These are phyloP conservation scores for Aspergillus novofumigatus DNA, from an alignment of 2,329 filamentous ascomycete species.

Conservation along the genomic window DNA sequence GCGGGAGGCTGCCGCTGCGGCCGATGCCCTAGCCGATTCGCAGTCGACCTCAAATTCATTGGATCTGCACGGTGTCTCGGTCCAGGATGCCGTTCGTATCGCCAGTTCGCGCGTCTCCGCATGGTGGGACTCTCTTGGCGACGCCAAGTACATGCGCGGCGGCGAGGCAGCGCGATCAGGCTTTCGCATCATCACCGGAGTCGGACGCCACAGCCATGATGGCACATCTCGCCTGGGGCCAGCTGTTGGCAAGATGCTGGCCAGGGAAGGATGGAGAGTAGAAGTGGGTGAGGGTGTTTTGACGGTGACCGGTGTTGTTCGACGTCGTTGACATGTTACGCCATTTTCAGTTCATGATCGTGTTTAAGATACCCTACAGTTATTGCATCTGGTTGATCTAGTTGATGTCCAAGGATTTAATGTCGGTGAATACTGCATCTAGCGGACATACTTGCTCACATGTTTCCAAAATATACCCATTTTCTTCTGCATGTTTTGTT, in stretches of 20 bases:
- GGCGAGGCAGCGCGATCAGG: conserved; percentile 47
- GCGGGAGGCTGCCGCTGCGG: conserved; percentile 59
- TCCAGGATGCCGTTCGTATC: conserved; percentile 77
- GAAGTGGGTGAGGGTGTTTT: conserved; percentile 68
- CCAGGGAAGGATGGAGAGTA: conserved; percentile 78
- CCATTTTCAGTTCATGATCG: conserved; percentile 1
- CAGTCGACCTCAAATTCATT: conserved; percentile 61
- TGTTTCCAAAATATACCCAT: neutral
- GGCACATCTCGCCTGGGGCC: conserved; percentile 73
- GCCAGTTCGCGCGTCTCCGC: conserved; percentile 59
- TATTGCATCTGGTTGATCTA: neutral
- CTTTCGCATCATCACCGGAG: conserved; percentile 75
- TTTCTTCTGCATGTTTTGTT: neutral
- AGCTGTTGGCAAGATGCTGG: conserved; percentile 71
- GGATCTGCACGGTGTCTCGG: conserved; percentile 80
- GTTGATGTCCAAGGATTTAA: neutral
- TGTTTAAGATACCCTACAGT: conserved; percentile 16
- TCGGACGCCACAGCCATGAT: conserved; percentile 72
- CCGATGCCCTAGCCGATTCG: conserved; percentile 64
- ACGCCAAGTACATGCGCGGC: conserved; percentile 51
- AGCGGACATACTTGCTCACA: neutral
- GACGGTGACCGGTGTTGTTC: conserved; percentile 59
- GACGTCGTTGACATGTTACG: conserved; percentile 18
- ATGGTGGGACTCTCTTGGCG: conserved; percentile 76
- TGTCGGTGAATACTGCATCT: neutral